phyloP scores from a whole-genome alignment of 192 early-diverging fungal genomes.

The Mortierella claussenii region DNA sequence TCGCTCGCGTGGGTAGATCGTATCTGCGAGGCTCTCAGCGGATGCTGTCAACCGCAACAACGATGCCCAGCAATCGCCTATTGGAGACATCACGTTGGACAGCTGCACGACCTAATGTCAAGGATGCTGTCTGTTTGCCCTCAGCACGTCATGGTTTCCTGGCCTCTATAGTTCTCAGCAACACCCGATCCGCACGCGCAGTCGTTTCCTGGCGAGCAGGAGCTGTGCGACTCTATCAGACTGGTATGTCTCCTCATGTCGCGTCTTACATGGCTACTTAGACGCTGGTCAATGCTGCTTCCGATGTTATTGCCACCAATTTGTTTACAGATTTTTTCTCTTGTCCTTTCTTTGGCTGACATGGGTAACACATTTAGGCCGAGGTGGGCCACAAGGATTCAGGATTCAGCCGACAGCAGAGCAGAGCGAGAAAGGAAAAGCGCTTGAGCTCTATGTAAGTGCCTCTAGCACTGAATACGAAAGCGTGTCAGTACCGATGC shows the following conservation, averaged over 20 bases:
- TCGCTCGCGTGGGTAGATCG: conserved; percentile 22
- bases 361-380: background rate
- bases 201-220: conserved; percentile 10
- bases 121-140: no score
- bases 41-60: background rate
- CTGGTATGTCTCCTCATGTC: conserved; percentile 29
- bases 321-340: no score
- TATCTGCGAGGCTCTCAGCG: background rate
- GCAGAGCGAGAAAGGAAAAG: conserved; percentile 46
- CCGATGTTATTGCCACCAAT: no score
- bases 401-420: conserved; percentile 40
- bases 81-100: background rate
- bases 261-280: no score
- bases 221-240: conserved; percentile 31
- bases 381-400: conserved; percentile 43
- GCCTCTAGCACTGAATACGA: no score
- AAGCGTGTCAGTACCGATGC: no score
- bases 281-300: no score
- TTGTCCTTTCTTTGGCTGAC: no score
- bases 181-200: background rate
- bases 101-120: background rate
- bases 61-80: background rate
- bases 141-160: conserved; percentile 8
- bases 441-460: conserved; percentile 54
- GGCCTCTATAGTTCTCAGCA: conserved; percentile 2